Evolutionary conservation across 2,329 filamentous ascomycete genomes (phyloP).

Genomic region (Pseudogymnoascus sp.): DNA sequence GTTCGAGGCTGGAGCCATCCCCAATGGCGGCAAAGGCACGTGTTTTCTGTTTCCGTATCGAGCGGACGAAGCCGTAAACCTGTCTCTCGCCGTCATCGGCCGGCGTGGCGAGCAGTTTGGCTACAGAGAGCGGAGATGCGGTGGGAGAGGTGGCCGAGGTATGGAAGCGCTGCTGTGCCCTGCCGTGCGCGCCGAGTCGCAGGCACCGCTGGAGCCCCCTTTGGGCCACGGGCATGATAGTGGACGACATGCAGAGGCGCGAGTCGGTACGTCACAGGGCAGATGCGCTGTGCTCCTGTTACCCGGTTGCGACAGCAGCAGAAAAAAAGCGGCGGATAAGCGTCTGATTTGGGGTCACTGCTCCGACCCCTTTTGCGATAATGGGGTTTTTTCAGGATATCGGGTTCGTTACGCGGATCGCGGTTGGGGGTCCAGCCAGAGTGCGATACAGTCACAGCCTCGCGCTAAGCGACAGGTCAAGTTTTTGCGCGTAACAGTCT

Average conservation of each 20-base stretch:
- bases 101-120: constrained; percentile 48
- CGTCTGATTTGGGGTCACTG: background rate
- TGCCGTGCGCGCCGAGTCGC: constrained; percentile 9
- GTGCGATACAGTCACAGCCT: background rate
- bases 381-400: background rate
- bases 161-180: constrained; percentile 16
- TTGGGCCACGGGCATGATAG: constrained; percentile 9
- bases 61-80: constrained; percentile 73
- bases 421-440: constrained; percentile 4
- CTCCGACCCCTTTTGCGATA: constrained; percentile 6
- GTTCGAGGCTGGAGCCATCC: constrained; percentile 74
- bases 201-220: constrained; percentile 8
- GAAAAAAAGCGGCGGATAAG: background rate
- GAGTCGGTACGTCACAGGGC: constrained; percentile 6
- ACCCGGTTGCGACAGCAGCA: background rate
- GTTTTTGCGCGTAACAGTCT: constrained; percentile 4
- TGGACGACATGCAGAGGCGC: background rate
- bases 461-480: constrained; percentile 7
- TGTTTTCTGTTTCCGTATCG: constrained; percentile 77
- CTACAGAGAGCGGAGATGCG: constrained; percentile 38
- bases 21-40: constrained; percentile 76
- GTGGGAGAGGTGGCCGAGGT: constrained; percentile 22
- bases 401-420: background rate
- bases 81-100: constrained; percentile 40
- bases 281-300: constrained; percentile 1